Evolutionary conservation across 331 rosid species (phyloP).

Genomic region (Telfairia occidentalis): DNA sequence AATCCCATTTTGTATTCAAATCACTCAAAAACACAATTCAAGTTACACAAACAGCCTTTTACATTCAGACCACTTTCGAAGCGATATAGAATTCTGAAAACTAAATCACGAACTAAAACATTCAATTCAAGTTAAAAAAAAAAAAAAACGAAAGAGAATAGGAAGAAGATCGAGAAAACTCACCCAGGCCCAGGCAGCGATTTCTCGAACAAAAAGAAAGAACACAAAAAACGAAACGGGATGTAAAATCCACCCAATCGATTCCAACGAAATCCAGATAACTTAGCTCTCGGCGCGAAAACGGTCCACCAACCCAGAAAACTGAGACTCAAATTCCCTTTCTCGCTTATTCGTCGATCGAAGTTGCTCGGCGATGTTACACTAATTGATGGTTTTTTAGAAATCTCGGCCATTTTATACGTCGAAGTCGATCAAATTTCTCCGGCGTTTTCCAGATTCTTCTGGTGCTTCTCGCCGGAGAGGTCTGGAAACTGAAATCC

Average conservation of each 20-base stretch:
- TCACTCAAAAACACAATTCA: neutral
- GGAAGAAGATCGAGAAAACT: neutral
- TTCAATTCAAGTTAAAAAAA: neutral
- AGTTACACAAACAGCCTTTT: too few species aligned
- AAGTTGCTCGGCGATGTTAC: neutral
- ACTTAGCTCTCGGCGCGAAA: neutral
- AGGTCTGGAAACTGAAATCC: neutral
- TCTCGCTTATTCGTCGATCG: neutral
- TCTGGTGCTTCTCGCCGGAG: neutral
- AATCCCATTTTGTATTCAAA: neutral
- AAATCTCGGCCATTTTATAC: neutral
- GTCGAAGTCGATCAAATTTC: neutral
- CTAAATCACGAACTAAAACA: neutral
- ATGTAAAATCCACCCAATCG: neutral
- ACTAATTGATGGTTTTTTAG: neutral
- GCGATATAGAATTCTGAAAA: neutral
- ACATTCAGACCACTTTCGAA: too few species aligned
- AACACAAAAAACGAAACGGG: neutral
- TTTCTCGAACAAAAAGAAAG: neutral
- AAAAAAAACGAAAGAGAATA: neutral
- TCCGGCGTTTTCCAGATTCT: neutral
- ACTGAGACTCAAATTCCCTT: neutral
- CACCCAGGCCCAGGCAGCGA: neutral
- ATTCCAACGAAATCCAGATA: neutral
- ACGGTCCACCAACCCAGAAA: slow-evolving; percentile 14